phyloP scores from a whole-genome alignment of 306 rosid genomes.

The Glycyrrhiza uralensis region DNA sequence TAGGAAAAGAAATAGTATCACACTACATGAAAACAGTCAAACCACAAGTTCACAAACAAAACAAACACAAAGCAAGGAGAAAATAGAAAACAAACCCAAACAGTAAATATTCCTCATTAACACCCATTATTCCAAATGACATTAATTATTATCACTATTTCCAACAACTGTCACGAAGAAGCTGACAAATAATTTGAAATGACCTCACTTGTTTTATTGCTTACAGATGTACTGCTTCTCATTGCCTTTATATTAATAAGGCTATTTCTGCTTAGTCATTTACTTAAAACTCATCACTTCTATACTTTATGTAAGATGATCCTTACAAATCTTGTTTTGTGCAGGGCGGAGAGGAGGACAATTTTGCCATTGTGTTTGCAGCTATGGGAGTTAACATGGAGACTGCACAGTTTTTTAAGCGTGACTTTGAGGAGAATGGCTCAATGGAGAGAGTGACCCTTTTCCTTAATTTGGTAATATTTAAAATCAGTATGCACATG shows the following conservation, averaged over 20 bases:
- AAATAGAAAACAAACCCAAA: background rate
- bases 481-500: background rate
- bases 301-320: background rate
- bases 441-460: slow-evolving; percentile 99
- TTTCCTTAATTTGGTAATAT: slow-evolving; percentile 87
- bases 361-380: slow-evolving; percentile 98
- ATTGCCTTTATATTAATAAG: background rate
- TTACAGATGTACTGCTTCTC: slow-evolving; percentile 6
- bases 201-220: slow-evolving; percentile 1
- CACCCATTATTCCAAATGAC: background rate
- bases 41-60: no score
- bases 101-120: background rate
- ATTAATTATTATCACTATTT: background rate
- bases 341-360: slow-evolving; percentile 82
- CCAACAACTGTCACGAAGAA: background rate
- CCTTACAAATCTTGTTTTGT: slow-evolving; percentile 32
- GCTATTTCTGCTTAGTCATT: background rate
- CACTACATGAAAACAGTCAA: background rate
- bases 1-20: background rate
- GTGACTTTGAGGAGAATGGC: slow-evolving; percentile 99
- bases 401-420: slow-evolving; percentile 97
- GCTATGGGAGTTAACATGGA: slow-evolving; percentile 99
- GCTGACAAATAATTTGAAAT: slow-evolving; percentile 3
- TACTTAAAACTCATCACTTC: background rate
- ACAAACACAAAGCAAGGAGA: background rate